Evolutionary conservation across 805 yeast species (phyloP), one percentile per base, ranked within the genome.

Genomic region (Priceomyces haplophilus): DNA sequence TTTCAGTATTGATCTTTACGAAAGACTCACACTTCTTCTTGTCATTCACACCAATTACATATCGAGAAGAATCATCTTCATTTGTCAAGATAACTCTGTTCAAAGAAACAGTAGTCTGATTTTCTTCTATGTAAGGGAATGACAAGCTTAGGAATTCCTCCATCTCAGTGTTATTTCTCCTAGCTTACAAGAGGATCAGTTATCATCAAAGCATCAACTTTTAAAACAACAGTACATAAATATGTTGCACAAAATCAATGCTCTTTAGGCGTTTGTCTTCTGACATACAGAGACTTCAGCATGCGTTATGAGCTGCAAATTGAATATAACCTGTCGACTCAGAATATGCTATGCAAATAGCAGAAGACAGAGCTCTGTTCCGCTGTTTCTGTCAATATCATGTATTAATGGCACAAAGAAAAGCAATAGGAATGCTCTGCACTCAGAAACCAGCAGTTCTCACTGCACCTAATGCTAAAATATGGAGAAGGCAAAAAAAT

Each of bases 61-160:
- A 48, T 16, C 69, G 44, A 4, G 49, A 27, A 5, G 52, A 33
- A 45, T 64, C 69, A 17, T 37, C 34, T 7, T 54, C 59, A 42
- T 65, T 59, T 8, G 69, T 54, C 29, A 67, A 46, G 23, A 54
- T 40, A 3, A 65, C 36, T 32, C 52, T 55, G 34, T 54, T 52
- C 20, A 67, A 53, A 1, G 44, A 29, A 4, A 60, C 52, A 12
- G 42, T 34, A 17, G 49, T 45, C 3, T 32, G 18, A 8, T 37
- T 37, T 7, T 53, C 45, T 36, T 50, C 54, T 11, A 31, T 33
- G 42, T 57, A 63, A 8, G 71, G 70, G 27, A 67, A 63, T 7
- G 62, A 55, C 33, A 59, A 42, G 8, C 46, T 45, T 33, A 39
- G 47, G 10, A 59, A 42, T 25, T 38, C 31, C 30, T 48, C 49